Evolutionary conservation across 805 yeast species (phyloP).

Genomic region (Metahyphopichia silvanorum): DNA sequence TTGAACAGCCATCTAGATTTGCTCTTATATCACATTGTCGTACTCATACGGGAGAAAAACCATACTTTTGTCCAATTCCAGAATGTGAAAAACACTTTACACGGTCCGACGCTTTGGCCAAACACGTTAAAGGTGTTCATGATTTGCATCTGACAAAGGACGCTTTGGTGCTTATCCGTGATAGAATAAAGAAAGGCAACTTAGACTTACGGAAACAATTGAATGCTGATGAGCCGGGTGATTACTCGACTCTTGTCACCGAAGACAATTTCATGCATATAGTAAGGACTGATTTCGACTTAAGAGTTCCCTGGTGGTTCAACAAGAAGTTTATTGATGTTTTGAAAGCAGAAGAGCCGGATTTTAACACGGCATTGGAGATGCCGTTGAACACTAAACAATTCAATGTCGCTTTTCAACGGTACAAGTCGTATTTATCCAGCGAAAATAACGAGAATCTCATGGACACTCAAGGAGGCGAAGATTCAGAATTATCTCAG

Average conservation of each 20-base stretch:
- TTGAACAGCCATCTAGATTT: conserved; percentile 51
- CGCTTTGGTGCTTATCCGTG: conserved; percentile 26
- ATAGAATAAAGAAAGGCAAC: conserved; percentile 27
- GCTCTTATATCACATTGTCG: conserved; percentile 62
- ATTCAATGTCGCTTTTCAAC: conserved; percentile 26
- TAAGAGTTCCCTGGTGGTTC: conserved; percentile 44
- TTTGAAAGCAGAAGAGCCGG: conserved; percentile 12
- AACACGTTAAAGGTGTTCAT: conserved; percentile 62
- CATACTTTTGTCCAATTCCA: conserved; percentile 62
- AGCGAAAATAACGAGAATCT: conserved; percentile 13
- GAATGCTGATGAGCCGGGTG: conserved; percentile 1
- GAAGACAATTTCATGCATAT: conserved; percentile 27
- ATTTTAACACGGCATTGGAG: conserved; percentile 13
- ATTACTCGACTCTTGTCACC: conserved; percentile 17
- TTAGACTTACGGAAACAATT: conserved; percentile 16
- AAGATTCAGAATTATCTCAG: neutral
- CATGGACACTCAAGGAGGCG: conserved; percentile 3
- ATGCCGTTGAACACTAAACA: conserved; percentile 33
- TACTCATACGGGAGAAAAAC: conserved; percentile 65
- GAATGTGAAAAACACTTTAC: conserved; percentile 62
- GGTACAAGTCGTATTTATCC: conserved; percentile 25
- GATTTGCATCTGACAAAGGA: conserved; percentile 42
- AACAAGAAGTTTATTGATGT: conserved; percentile 23
- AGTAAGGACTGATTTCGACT: conserved; percentile 30
- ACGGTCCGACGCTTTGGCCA: conserved; percentile 58